Conservation (phyloP, 441 rosid species). For the Caryocar brasiliense region DNA sequence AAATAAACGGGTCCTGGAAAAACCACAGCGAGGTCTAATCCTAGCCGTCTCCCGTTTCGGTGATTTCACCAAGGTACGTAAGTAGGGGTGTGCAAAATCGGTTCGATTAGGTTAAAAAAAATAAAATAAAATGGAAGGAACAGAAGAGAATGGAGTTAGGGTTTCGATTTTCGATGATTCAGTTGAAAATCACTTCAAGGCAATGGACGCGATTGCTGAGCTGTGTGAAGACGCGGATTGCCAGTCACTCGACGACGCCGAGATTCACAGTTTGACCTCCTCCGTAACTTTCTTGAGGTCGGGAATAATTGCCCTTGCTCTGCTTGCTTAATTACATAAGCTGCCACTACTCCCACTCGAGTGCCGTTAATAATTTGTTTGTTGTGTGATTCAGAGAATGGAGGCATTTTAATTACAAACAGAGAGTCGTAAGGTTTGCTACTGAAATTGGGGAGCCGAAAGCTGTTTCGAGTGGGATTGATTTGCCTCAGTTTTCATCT, state of each 20-base stretch:
- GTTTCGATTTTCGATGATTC: slow-evolving; percentile 60
- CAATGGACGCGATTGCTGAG: slow-evolving; percentile 37
- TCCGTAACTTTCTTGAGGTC: slow-evolving; percentile 60
- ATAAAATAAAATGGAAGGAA: slow-evolving; percentile 4
- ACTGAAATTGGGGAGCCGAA: slow-evolving; percentile 8
- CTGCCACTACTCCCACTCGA: no score
- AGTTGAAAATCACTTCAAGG: slow-evolving; percentile 49
- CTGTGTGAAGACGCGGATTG: slow-evolving; percentile 44
- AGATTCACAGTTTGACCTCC: slow-evolving; percentile 36
- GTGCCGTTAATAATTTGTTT: no score
- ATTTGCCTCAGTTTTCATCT: slow-evolving; percentile 76
- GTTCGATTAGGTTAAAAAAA: no score
- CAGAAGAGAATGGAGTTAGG: slow-evolving; percentile 23
- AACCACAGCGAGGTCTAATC: no score
- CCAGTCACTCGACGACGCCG: slow-evolving; percentile 17
- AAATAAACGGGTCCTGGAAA: no score
- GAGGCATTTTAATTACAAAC: slow-evolving; percentile 47
- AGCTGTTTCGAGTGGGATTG: slow-evolving; percentile 16
- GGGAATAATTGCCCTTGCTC: not conserved
- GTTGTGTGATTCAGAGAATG: slow-evolving; percentile 64
- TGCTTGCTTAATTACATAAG: no score
- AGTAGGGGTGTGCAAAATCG: no score
- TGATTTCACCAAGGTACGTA: no score
- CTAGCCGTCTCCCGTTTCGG: no score
- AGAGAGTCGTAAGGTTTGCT: slow-evolving; percentile 48